Conservation (phyloP, 805 yeast species). For the Jamesozyma spencerorum region DNA sequence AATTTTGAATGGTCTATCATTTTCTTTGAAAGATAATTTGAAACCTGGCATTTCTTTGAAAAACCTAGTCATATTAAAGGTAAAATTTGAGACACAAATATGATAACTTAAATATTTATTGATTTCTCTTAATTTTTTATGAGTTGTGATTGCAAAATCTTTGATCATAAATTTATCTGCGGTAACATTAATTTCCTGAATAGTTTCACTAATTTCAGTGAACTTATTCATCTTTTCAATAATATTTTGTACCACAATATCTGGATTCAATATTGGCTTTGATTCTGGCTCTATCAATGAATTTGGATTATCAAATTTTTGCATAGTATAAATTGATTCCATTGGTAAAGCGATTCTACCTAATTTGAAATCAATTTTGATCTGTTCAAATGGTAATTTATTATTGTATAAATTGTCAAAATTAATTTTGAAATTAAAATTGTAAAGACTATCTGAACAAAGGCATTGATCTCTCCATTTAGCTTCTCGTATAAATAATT, state of each 20-base stretch:
- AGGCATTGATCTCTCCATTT: conserved; percentile 5
- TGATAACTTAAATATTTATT: conserved; percentile 17
- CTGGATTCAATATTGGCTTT: conserved; percentile 2
- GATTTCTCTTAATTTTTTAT: conserved; percentile 14
- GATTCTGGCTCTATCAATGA: not conserved
- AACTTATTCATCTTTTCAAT: conserved; percentile 4
- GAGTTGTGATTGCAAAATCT: conserved; percentile 17
- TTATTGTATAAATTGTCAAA: conserved; percentile 1
- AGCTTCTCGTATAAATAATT: conserved; percentile 6
- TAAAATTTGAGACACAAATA: conserved; percentile 19
- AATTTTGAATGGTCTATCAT: conserved; percentile 37
- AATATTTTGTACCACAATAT: conserved; percentile 4
- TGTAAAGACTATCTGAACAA: conserved; percentile 5
- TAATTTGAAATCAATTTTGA: conserved; percentile 14
- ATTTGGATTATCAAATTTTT: not conserved
- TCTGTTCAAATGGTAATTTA: conserved; percentile 8
- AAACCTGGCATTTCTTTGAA: conserved; percentile 37
- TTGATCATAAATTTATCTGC: conserved; percentile 18
- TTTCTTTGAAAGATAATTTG: conserved; percentile 33
- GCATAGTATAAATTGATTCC: conserved; percentile 5
- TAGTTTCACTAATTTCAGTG: conserved; percentile 2
- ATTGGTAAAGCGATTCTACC: conserved; percentile 17
- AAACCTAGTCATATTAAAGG: conserved; percentile 24
- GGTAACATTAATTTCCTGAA: conserved; percentile 16
- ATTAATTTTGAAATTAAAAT: not conserved